Base-by-base conservation (phyloP, 164 flowering plant species). In the Liquidambar formosana region DNA sequence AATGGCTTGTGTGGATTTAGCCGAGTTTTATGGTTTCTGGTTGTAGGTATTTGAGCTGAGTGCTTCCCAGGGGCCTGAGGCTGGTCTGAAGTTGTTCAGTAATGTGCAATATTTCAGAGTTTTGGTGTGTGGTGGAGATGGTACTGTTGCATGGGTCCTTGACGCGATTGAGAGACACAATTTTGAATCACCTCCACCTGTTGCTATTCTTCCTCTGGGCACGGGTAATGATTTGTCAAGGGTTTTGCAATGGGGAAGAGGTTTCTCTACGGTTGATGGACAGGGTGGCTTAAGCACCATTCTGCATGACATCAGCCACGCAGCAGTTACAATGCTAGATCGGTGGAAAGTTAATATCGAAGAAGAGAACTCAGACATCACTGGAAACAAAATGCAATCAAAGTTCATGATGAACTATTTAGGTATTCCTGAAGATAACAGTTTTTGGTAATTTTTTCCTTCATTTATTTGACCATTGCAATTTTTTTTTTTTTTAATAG, bases 101-200 rank as follows among this genome's bases (percentile, higher is more conserved):
- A 44, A 71, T 61, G 81, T 87, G 58, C 86, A 67, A 38, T 80
- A 88, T 65, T 90, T 88, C 66, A 84, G 92, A 73, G 85, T 90
- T 77, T 67, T 90, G 71, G 93, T 90, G 14, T 90, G 96, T 76
- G 96, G 96, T 61, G 96, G 96, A 62, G 96, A 90, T 84, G 92
- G 96, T 46, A 86, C 96, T 52, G 93, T 87, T 74, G 92, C 89
- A 12, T 90, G 96, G 96, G 89, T 90, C 51, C 89, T 90, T 73
- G 89, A 90, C 79, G 88, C 91, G 64, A 86, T 90, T 71, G 93
- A 88, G 76, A 84, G 51, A 70, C 82, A 64, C 54, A 86, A 88
- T 74, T 90, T 88, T 66, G 91, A 83, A 72, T 88, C 96, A 63
- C 96, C 96, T 77, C 96, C 96, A 63, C 93, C 96, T 44, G 90